Base-by-base conservation (phyloP, 2,329 filamentous ascomycete species). In the Fonsecaea multimorphosa region DNA sequence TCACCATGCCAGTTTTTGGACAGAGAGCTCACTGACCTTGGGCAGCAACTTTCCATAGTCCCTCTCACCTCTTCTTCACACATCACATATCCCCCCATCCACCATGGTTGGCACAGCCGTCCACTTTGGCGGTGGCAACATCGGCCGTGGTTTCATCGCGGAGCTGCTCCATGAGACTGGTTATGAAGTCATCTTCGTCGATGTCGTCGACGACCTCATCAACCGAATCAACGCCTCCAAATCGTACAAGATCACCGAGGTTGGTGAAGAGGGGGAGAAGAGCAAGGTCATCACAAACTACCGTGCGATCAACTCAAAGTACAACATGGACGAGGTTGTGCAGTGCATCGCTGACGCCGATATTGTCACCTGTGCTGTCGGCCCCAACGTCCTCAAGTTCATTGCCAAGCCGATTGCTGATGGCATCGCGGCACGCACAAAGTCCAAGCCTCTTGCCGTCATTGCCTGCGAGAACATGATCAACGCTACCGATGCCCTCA, bases 401-500 rank as follows among this genome's bases (percentile, higher is more conserved):
- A 95, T 99, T 76, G 95, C 95, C 54, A 91, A 94, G 27, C 91
- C 93, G 73, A 97, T 99, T 73, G 94, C 94, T 76, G 95, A 96
- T 85, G 95, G 92, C 72, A 92, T 99, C 70, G 89, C 94, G 76
- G 85, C 85, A 71, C 90, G 95, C 70, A 85, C 87, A 29, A 78
- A 79, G 53, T 77, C 82, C 61, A 85, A 86, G 68, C 93, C 94
- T 7, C 80, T 98, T 49, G 89, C 93, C 24, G 91, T 99, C 76
- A 97, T 99, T 80, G 95, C 95, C 64, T 99, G 95, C 80, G 95
- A 99, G 84, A 99, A 99, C 80, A 92, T 92, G 77, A 97, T 98
- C 76, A 92, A 92, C 71, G 95, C 93, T 74, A 98, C 95, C 57
- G 91, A 95, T 76, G 92, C 91, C 44, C 89, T 97, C 58, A 91